These are phyloP conservation scores for Ambispora gerdemannii DNA, from an alignment of 192 early-diverging fungal species.

Conservation along the genomic window DNA sequence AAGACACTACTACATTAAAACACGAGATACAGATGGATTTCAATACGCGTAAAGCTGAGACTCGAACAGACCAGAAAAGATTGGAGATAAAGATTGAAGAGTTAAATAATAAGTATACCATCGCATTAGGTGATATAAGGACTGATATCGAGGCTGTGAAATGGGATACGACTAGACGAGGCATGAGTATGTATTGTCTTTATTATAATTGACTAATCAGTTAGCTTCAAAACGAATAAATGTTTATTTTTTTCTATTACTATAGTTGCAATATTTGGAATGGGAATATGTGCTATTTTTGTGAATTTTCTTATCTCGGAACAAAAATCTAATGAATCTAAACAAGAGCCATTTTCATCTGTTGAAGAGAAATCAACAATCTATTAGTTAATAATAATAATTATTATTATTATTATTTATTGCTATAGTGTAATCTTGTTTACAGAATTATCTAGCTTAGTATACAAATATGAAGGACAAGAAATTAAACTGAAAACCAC, in stretches of 20 bases:
- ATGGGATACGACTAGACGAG: slow-evolving; percentile 77
- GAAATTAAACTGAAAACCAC: too few relatives aligned
- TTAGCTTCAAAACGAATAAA: too few relatives aligned
- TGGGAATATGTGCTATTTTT: background rate
- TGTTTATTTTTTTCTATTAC: background rate
- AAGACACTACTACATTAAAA: slow-evolving; percentile 73
- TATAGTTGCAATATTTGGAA: slow-evolving; percentile 20
- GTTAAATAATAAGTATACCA: slow-evolving; percentile 80
- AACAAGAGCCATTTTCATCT: too few relatives aligned
- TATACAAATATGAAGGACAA: too few relatives aligned
- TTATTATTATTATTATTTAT: too few relatives aligned
- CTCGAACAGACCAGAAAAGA: slow-evolving; percentile 70
- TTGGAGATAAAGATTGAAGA: slow-evolving; percentile 78
- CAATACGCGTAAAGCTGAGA: slow-evolving; percentile 85
- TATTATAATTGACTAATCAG: background rate
- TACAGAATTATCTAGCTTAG: too few relatives aligned
- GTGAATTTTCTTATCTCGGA: slow-evolving; percentile 20
- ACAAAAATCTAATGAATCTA: slow-evolving; percentile 3
- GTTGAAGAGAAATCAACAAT: too few relatives aligned
- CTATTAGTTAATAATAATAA: too few relatives aligned
- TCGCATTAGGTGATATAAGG: slow-evolving; percentile 76
- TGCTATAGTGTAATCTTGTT: too few relatives aligned
- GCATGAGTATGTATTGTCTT: slow-evolving; percentile 50
- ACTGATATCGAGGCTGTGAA: slow-evolving; percentile 87
- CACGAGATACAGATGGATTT: slow-evolving; percentile 87